Conservation (phyloP, 2,329 filamentous ascomycete species). For the Emmonsiellopsis sp. region DNA sequence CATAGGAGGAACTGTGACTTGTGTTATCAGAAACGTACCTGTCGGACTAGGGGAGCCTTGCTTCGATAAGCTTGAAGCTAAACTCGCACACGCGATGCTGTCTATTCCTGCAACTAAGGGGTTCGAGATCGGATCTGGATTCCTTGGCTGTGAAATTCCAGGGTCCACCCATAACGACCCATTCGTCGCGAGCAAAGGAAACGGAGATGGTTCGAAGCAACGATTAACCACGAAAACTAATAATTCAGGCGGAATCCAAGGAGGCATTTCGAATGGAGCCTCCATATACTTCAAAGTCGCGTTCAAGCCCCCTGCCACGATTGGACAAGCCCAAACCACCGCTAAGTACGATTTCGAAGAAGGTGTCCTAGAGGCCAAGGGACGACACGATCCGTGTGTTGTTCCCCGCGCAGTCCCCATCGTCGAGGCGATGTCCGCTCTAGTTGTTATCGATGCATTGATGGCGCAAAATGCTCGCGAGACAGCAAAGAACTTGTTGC, state of each 20-base stretch:
- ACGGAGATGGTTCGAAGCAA: conserved; percentile 15
- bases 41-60: conserved; percentile 82
- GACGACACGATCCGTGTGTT: conserved; percentile 87
- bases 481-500: conserved; percentile 37
- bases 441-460: conserved; percentile 79
- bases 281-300: conserved; percentile 89
- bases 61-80: conserved; percentile 92
- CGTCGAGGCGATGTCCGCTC: conserved; percentile 74
- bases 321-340: conserved; percentile 78
- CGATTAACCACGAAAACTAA: conserved; percentile 81
- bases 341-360: conserved; percentile 66
- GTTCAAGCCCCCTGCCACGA: conserved; percentile 93
- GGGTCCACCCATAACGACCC: conserved; percentile 90
- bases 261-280: conserved; percentile 87
- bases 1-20: conserved; percentile 91
- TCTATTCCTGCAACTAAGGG: conserved; percentile 91
- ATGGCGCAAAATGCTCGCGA: conserved; percentile 66
- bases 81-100: conserved; percentile 86
- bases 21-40: conserved; percentile 79
- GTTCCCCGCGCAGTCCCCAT: conserved; percentile 70
- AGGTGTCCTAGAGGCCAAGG: conserved; percentile 81
- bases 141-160: conserved; percentile 73
- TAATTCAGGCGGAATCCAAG: conserved; percentile 90
- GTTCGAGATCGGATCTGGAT: conserved; percentile 91
- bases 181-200: conserved; percentile 50